phyloP scores from a whole-genome alignment of 2,329 filamentous ascomycete species.

The Orbilia quercus region DNA sequence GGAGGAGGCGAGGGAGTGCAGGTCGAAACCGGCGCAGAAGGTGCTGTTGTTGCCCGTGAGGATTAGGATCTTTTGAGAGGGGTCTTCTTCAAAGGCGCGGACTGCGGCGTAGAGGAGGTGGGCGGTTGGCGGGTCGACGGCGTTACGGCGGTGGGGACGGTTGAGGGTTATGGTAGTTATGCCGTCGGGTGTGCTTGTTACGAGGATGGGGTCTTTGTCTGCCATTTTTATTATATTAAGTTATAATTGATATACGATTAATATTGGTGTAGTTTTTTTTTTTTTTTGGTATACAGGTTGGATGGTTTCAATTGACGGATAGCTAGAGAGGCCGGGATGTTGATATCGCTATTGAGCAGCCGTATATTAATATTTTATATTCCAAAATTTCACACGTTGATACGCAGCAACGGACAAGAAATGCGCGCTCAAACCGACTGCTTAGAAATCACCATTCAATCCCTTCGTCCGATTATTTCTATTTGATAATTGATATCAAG shows the following conservation, averaged over 20 bases:
- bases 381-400: too few relatives aligned
- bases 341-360: too few relatives aligned
- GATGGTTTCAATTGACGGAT: too few relatives aligned
- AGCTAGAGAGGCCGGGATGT: too few relatives aligned
- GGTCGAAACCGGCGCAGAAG: conserved; percentile 94
- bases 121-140: conserved; percentile 67
- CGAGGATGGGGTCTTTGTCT: conserved; percentile 7
- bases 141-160: conserved; percentile 67
- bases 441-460: conserved; percentile 13
- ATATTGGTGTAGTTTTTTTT: not conserved
- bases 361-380: too few relatives aligned
- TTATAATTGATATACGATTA: not conserved
- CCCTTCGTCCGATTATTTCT: conserved; percentile 27
- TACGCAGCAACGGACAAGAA: too few relatives aligned
- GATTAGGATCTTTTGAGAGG: conserved; percentile 68
- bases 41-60: conserved; percentile 66
- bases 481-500: conserved; percentile 31
- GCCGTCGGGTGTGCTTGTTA: conserved; percentile 60
- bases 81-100: conserved; percentile 67
- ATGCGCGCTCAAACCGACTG: too few relatives aligned
- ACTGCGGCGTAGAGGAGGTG: conserved; percentile 67
- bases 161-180: conserved; percentile 71
- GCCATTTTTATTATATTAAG: conserved; percentile 5
- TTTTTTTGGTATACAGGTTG: too few relatives aligned
- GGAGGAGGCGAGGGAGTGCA: conserved; percentile 64